Evolutionary conservation across 106 monocot species (phyloP).

Genomic region (Dioscorea dumetorum): DNA sequence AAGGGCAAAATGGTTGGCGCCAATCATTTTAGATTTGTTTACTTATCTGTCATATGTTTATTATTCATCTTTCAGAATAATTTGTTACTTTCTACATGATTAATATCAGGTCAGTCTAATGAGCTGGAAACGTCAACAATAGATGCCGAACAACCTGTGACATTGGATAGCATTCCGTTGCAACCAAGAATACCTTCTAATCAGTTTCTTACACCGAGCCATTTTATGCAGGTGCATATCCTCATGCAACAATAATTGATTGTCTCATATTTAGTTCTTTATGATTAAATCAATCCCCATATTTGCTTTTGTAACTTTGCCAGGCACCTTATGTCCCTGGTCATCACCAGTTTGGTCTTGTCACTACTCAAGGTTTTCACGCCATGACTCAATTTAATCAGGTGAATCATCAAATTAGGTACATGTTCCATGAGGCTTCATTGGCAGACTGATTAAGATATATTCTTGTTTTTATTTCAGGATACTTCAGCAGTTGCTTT

Average conservation of each 20-base stretch:
- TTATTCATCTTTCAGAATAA: background rate
- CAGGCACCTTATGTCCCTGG: constrained; percentile 38
- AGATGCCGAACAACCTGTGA: constrained; percentile 22
- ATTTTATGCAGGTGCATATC: constrained; percentile 43
- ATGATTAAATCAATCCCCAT: background rate
- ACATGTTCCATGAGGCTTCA: background rate
- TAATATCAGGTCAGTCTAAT: constrained; percentile 34
- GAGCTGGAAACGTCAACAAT: constrained; percentile 26
- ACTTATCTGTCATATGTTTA: background rate
- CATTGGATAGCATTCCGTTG: constrained; percentile 14
- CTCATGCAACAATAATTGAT: background rate
- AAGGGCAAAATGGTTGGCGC: constrained; percentile 47
- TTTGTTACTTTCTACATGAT: background rate
- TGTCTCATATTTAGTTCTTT: background rate
- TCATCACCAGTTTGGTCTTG: constrained; percentile 46
- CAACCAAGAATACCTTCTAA: constrained; percentile 34
- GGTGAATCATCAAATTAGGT: constrained; percentile 17
- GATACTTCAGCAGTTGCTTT: constrained; percentile 37
- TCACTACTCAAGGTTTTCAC: constrained; percentile 42
- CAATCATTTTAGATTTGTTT: background rate
- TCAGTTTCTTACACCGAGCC: constrained; percentile 39
- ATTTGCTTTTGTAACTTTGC: background rate
- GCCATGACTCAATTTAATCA: constrained; percentile 53
- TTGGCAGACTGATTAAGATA: background rate
- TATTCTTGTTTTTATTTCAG: constrained; percentile 21